A percentile compares a stretch with the other conserved stretches of the same genome.
phyloP scores from a whole-genome alignment of 257 asterid species.

The Mitragyna speciosa region DNA sequence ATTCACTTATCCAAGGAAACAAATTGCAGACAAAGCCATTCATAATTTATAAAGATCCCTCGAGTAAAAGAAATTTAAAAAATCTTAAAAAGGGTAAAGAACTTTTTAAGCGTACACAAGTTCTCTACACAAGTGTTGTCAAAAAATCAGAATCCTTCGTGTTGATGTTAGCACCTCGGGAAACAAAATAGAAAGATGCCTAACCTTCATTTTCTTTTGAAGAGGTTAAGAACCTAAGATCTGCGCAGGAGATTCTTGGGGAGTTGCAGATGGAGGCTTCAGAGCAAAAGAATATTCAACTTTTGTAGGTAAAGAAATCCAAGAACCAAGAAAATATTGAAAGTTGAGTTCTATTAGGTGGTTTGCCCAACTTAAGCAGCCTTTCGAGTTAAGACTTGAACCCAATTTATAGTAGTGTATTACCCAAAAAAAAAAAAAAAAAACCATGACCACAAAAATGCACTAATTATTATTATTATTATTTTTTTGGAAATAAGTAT shows the following conservation, averaged over 20 bases:
- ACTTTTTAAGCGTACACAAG: not conserved
- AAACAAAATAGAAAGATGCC: not conserved
- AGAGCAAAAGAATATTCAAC: not conserved
- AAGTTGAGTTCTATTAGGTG: not conserved
- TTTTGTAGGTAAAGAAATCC: not conserved
- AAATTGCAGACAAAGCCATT: not conserved
- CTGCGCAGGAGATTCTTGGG: not conserved
- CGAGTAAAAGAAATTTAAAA: not conserved
- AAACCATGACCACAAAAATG: no score
- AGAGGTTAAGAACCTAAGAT: constrained; percentile 10
- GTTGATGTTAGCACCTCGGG: not conserved
- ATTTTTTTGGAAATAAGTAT: no score
- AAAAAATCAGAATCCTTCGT: not conserved
- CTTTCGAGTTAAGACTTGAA: not conserved
- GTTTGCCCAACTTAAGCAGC: not conserved
- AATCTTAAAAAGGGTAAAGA: not conserved
- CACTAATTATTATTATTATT: no score
- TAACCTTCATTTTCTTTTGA: constrained; percentile 21
- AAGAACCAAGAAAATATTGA: not conserved
- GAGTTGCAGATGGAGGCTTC: not conserved
- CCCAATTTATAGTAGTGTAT: not conserved
- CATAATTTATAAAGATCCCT: not conserved
- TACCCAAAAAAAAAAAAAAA: no score
- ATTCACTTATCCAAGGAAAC: no score
- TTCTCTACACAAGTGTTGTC: not conserved